Evolutionary conservation across 2,329 filamentous ascomycete species (phyloP), one percentile per base, ranked within the genome.

Genomic region (Hyphodiscus sp.): DNA sequence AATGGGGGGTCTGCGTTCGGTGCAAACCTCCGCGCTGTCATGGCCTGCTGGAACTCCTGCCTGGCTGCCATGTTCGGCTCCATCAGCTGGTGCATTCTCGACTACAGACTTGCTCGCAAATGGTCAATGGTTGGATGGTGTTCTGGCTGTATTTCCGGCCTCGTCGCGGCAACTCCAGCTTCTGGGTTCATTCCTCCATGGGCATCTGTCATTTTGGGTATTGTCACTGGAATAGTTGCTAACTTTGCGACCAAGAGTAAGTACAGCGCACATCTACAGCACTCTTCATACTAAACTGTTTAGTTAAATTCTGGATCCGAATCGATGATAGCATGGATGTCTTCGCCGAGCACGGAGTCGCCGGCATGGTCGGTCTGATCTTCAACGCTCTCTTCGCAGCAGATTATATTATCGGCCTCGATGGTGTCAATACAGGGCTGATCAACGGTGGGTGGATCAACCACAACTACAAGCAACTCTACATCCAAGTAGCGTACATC

Each of bases 41-140:
- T 96, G 85, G 92, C 94, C 52, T 96, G 89, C 83, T 99, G 91
- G 92, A 97, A 97, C 80, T 90, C 88, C 55, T 96, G 94, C 76
- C 55, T 67, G 49, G 59, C 66, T 41, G 92, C 90, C 69, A 90
- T 91, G 76, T 95, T 96, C 66, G 92, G 83, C 42, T 87, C 90
- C 60, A 89, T 94, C 72, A 88, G 91, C 51, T 99, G 94, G 94
- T 91, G 91, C 65, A 73, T 97, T 47, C 89, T 97, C 65, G 94
- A 99, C 81, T 97, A 86, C 82, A 87, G 94, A 57, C 83, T 97
- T 55, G 64, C 64, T 26, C 62, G 61, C 51, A 65, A 67, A 50
- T 61, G 62, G 62, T 61, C 52, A 80, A 85, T 87, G 73, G 84
- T 87, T 58, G 84, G 84, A 62, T 86, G 83, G 81, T 87, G 84